These are phyloP conservation scores for Ascochyta clinopodiicola DNA, from an alignment of 2,329 filamentous ascomycete genomes.

Conservation along the genomic window DNA sequence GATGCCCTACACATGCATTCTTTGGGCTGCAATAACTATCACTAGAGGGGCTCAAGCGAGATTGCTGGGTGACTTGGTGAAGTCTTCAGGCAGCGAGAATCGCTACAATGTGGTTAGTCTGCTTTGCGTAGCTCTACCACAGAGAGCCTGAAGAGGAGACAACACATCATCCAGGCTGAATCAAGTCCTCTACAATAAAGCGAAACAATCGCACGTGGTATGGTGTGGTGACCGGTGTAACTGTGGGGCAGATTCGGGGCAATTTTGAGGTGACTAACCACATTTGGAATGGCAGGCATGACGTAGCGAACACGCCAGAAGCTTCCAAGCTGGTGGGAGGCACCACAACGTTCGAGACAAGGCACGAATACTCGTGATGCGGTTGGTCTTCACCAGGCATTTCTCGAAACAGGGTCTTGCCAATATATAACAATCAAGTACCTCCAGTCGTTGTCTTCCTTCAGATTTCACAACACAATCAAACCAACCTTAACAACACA, in stretches of 20 bases:
- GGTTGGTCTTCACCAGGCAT: slow-evolving; percentile 30
- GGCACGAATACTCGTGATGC: slow-evolving; percentile 33
- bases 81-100: neutral
- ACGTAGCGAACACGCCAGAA: slow-evolving; percentile 29
- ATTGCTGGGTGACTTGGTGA: slow-evolving; percentile 1
- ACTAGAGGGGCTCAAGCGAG: slow-evolving; percentile 2
- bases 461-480: slow-evolving; percentile 23
- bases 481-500: slow-evolving; percentile 15
- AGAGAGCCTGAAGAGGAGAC: neutral
- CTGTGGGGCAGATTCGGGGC: no score
- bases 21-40: neutral
- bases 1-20: neutral
- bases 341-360: slow-evolving; percentile 24
- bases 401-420: slow-evolving; percentile 19
- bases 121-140: neutral
- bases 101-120: neutral
- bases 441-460: slow-evolving; percentile 1
- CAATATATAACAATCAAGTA: slow-evolving; percentile 34
- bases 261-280: neutral
- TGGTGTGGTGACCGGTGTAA: neutral
- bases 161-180: neutral
- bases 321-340: slow-evolving; percentile 29
- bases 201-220: neutral
- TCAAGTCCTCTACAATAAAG: neutral
- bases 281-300: slow-evolving; percentile 6